Evolutionary conservation across 345 rosid species (phyloP).

Genomic region (Litchi chinensis): DNA sequence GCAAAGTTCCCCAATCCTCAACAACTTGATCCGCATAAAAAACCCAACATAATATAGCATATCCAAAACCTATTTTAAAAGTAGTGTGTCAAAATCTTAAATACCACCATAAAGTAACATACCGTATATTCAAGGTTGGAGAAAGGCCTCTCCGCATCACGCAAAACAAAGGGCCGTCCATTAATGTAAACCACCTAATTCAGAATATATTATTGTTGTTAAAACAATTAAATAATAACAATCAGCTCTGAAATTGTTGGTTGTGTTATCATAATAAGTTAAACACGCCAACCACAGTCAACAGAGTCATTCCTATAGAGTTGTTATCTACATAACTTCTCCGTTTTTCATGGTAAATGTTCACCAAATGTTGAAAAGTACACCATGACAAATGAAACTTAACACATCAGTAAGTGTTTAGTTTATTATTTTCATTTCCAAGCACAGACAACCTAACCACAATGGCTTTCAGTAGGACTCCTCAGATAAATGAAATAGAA

Average conservation of each 20-base stretch:
- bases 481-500: not conserved
- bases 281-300: not conserved
- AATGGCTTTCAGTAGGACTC: not conserved
- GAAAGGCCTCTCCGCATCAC: slow-evolving; percentile 94
- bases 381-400: not conserved
- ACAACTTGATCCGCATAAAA: not conserved
- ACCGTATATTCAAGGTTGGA: slow-evolving; percentile 99
- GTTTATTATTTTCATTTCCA: not conserved
- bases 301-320: not conserved
- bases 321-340: not conserved
- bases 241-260: slow-evolving; percentile 14
- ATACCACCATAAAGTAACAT: slow-evolving; percentile 26
- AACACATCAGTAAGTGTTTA: not conserved
- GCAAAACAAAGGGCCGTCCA: slow-evolving; percentile 95
- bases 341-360: not conserved
- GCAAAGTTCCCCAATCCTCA: not conserved
- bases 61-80: not conserved
- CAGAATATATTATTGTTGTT: slow-evolving; percentile 23
- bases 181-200: slow-evolving; percentile 86
- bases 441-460: not conserved
- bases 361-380: not conserved
- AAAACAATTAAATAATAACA: slow-evolving; percentile 11
- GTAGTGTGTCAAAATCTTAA: not conserved
- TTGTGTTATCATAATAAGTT: slow-evolving; percentile 8
- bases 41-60: not conserved